Evolutionary conservation across 805 yeast species (phyloP).

Genomic region (Candida ipomoeae): DNA sequence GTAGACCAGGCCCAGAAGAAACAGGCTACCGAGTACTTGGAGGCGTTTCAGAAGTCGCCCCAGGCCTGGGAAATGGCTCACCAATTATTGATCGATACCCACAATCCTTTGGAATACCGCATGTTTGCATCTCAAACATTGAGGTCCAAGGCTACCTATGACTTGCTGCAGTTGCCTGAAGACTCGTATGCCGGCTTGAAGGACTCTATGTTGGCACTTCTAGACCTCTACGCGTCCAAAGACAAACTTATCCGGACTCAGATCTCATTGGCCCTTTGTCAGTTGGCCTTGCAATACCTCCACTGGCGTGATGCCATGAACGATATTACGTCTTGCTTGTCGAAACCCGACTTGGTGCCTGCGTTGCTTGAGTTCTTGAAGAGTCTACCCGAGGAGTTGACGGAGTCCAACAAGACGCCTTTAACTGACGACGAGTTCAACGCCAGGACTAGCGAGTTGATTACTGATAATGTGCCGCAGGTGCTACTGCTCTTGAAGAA

Average conservation of each 20-base stretch:
- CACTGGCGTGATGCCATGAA: conserved; percentile 68
- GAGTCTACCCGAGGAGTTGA: conserved; percentile 86
- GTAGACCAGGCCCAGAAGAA: conserved; percentile 43
- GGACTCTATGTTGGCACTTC: conserved; percentile 56
- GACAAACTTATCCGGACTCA: conserved; percentile 73
- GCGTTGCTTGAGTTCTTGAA: conserved; percentile 73
- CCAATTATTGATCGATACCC: conserved; percentile 41
- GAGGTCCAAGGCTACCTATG: conserved; percentile 79
- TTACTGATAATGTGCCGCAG: conserved; percentile 61
- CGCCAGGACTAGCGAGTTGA: conserved; percentile 56
- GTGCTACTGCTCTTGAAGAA: conserved; percentile 62
- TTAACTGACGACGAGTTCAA: conserved; percentile 78
- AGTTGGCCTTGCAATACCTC: conserved; percentile 71
- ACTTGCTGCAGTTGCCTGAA: conserved; percentile 64
- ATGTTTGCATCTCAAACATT: conserved; percentile 91
- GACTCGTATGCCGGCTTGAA: conserved; percentile 55
- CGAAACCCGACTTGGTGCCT: conserved; percentile 35
- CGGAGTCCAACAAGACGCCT: conserved; percentile 71
- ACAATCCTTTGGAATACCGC: conserved; percentile 50
- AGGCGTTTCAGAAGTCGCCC: conserved; percentile 75
- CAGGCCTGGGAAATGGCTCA: conserved; percentile 78
- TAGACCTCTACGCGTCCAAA: conserved; percentile 40
- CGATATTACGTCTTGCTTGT: conserved; percentile 56
- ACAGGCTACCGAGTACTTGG: conserved; percentile 54
- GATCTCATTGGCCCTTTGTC: conserved; percentile 74